Evolutionary conservation across 352 stramenopile species (phyloP).

Genomic region (Globisporangium sylvaticum): DNA sequence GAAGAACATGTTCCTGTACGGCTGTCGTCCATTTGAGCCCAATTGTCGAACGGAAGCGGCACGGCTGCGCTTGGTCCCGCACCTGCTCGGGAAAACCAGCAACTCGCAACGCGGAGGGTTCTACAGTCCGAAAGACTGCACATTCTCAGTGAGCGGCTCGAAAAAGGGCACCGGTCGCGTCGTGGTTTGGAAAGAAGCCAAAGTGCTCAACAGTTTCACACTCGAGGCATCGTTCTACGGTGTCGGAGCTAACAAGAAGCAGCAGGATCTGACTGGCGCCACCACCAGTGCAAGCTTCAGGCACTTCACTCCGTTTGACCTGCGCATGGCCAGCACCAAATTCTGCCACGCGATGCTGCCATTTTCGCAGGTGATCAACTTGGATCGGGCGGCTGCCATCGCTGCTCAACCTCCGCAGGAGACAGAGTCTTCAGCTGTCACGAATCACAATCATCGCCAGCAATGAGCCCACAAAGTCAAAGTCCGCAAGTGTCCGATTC

Average conservation of each 20-base stretch:
- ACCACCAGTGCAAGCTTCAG: slow-evolving; percentile 8
- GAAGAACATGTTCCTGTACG: slow-evolving; percentile 90
- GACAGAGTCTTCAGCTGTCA: background rate
- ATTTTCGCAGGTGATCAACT: slow-evolving; percentile 53
- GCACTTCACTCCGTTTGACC: slow-evolving; percentile 56
- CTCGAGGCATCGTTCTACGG: slow-evolving; percentile 79
- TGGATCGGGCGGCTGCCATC: slow-evolving; percentile 25
- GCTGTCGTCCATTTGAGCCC: slow-evolving; percentile 47
- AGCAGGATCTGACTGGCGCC: slow-evolving; percentile 15
- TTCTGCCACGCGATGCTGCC: slow-evolving; percentile 56
- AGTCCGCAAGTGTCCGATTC: background rate
- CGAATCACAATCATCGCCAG: background rate
- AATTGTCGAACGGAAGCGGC: slow-evolving; percentile 40
- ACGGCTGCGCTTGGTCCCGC: slow-evolving; percentile 59
- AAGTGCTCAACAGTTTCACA: slow-evolving; percentile 76
- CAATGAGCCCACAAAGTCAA: background rate
- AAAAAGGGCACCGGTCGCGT: slow-evolving; percentile 66
- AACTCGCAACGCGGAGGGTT: slow-evolving; percentile 36
- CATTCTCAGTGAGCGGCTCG: slow-evolving; percentile 55
- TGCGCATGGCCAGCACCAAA: slow-evolving; percentile 41
- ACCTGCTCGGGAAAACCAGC: slow-evolving; percentile 61
- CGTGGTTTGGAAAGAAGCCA: slow-evolving; percentile 57
- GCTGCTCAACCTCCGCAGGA: background rate
- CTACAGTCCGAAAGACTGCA: slow-evolving; percentile 67
- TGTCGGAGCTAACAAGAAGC: slow-evolving; percentile 29